Conservation (phyloP, 306 rosid species). For the apple (Malus domestica) region ASM211411v1 NC_041801.1:6139501-6140000, state of each 20-base stretch:
- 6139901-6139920: constrained; percentile 26
- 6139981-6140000: too few relatives aligned
- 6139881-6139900: background rate
- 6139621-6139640: background rate
- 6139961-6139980: background rate
- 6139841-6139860: constrained; percentile 18
- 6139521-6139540: background rate
- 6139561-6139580: background rate
- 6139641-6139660: background rate
- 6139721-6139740: constrained; percentile 5
- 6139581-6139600: background rate
- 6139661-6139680: background rate
- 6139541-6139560: background rate
- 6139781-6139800: constrained; percentile 13
- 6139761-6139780: constrained; percentile 5
- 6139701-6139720: background rate
- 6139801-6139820: background rate
- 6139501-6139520: too few relatives aligned
- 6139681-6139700: background rate
- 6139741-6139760: constrained; percentile 3
- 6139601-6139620: too few relatives aligned
- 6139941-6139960: constrained; percentile 19
- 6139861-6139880: constrained; percentile 1
- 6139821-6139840: constrained; percentile 15
- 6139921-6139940: constrained; percentile 13